Evolutionary conservation across 1,284 basidiomycete species (phyloP), one percentile per base, ranked within the genome.

Genomic region (Cutaneotrichosporon sp.): DNA sequence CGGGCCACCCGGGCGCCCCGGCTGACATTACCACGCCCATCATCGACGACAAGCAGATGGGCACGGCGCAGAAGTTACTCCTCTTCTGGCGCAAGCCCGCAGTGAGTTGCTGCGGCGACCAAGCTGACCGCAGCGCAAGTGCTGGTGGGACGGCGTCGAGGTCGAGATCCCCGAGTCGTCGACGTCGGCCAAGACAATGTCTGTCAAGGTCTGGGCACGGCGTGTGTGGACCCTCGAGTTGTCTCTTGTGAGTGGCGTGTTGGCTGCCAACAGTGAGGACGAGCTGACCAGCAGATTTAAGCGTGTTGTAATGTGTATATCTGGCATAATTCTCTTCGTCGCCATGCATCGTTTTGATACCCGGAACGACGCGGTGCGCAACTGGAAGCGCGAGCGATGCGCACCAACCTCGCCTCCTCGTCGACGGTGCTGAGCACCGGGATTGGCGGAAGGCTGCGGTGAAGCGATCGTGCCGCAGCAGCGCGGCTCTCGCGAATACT

Each of bases 1-100:
- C 71, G 1, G 69, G 71, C 4, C 53, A 64, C n/a, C 67, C 68
- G 9, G 77, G 76, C 16, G 64, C 69, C 13, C 57, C 59, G 14
- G 53, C 66, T 11, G 67, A 70, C 14, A 58, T 68, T 13, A 60
- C 64, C 13, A 53, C 61, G 20, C 74, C 72, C 7, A 67, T 64
- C 24, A 74, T 99, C 61, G 94, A 99, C 79, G 88, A 91, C 67
- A 83, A 85, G 60, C 97, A 99, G 81, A 95, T 99, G 89, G 87
- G 88, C 33, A 99, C 95, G 7, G 95, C 97, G 11, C 95, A 99
- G 79, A 99, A 99, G 81, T 83, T 99, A 46, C 82, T 99, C 43
- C 81, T 99, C 52, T 99, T 99, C 84, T 99, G 95, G 95, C 85
- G 95, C 76, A 99, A 99, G 81, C 95, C 95, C 33, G 95, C 95